Base-by-base conservation (phyloP, 352 stramenopile genomes). In the Phytophthora lateralis region DNA sequence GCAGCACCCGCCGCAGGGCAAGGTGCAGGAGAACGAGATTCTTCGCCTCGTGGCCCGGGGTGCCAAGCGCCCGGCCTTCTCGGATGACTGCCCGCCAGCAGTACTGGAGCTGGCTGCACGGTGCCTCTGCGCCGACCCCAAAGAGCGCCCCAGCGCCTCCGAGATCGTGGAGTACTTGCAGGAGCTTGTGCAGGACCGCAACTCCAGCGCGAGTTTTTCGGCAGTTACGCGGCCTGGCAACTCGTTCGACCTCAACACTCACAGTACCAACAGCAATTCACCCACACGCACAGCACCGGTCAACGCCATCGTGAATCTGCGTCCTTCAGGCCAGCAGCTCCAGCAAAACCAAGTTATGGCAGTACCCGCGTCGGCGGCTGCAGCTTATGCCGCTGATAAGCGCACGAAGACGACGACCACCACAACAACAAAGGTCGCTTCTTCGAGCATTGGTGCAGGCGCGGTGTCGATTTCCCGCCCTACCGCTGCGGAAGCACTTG, bases 11-110 rank as follows among this genome's bases (percentile, higher is more conserved):
- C 60, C 70, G 11, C 52, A 70, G 15, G 63, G 61, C 21, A 84
- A 85, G 43, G 55, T 63, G 5, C 63, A 88, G 55, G 72, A 90
- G 63, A 81, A 76, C n/a, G 69, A 74, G 43, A 88, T 91, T 15
- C 58, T 90, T 29, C 78, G 78, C 5, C 69, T 84, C 35, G 82
- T 91, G 3, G 78, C 80, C 8, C 68, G 69, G 0, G 82, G 82
- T 17, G 47, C 67, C 8, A 65, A 83, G 27, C 71, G 76, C 11
- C 76, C 78, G 5, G 55, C 64, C 24, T 91, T 91, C 60, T 75
- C 71, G 3, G 63, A 80, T 27, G 60, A 78, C 2, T 89, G 78
- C n/a, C 80, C 80, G 0, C 66, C 50, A 15, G 38, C 59, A 29
- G 80, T 91, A 26, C 63, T 86, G 14, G 68, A 86, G 15, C 51